Percentiles rank a stretch among this genome's conserved stretches.
Evolutionary conservation across 2,329 filamentous ascomycete species (phyloP).

Genomic region (Phyllosticta citriasiana): DNA sequence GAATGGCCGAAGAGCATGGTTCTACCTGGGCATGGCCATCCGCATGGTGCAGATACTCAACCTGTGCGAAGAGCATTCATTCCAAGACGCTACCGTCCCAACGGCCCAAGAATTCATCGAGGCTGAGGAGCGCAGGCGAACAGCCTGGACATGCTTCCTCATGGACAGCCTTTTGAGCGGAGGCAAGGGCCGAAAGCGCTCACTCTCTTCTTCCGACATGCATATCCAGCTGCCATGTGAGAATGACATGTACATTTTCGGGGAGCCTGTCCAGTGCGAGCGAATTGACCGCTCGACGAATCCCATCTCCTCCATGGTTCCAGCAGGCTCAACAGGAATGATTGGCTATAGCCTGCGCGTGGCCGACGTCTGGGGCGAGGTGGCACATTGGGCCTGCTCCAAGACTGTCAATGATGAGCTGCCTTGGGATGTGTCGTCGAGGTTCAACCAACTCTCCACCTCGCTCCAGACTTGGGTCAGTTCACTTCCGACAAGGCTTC

Average conservation of each 20-base stretch:
- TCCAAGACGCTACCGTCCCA: constrained; percentile 21
- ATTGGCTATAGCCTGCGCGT: constrained; percentile 30
- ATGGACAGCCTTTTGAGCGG: constrained; percentile 34
- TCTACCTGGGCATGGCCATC: constrained; percentile 33
- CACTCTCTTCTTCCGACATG: constrained; percentile 26
- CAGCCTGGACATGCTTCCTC: constrained; percentile 33
- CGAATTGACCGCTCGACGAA: constrained; percentile 22
- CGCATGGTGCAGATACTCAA: constrained; percentile 32
- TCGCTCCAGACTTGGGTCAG: constrained; percentile 27
- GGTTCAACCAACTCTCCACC: constrained; percentile 27
- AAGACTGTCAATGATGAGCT: constrained; percentile 26
- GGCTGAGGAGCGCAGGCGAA: constrained; percentile 30
- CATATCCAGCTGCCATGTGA: constrained; percentile 31
- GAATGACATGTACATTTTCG: constrained; percentile 30
- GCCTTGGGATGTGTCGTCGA: constrained; percentile 26
- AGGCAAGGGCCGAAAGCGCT: constrained; percentile 30
- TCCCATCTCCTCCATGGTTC: constrained; percentile 21
- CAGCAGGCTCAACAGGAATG: constrained; percentile 26
- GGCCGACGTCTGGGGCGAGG: constrained; percentile 33
- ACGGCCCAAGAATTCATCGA: constrained; percentile 31
- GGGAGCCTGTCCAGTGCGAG: constrained; percentile 27
- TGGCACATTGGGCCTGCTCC: constrained; percentile 31
- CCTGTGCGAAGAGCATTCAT: constrained; percentile 26
- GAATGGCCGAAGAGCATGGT: constrained; percentile 31
- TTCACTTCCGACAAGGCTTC: constrained; percentile 24